These are phyloP conservation scores for Rehmannia glutinosa DNA, from an alignment of 257 asterid genomes.

Conservation along the genomic window DNA sequence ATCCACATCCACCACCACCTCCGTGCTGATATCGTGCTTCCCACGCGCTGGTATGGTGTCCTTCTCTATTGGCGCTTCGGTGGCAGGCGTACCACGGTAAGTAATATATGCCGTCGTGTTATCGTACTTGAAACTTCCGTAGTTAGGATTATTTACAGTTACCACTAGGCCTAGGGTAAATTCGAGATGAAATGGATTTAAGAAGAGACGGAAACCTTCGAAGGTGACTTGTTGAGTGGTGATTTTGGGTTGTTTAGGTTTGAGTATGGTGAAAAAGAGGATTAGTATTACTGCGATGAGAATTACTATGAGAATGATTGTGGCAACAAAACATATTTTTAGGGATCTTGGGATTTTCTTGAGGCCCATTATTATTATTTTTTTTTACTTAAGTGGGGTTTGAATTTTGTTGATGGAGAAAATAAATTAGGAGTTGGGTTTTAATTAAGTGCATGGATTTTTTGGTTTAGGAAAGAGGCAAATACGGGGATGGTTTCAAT, in stretches of 20 bases:
- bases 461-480: not conserved
- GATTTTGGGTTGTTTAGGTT: slow-evolving; percentile 52
- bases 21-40: slow-evolving; percentile 31
- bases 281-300: slow-evolving; percentile 8
- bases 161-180: slow-evolving; percentile 43
- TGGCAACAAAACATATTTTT: slow-evolving; percentile 37
- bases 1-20: slow-evolving; percentile 21
- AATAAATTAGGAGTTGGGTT: no score
- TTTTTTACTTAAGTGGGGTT: no score
- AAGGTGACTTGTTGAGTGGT: slow-evolving; percentile 34
- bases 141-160: slow-evolving; percentile 41
- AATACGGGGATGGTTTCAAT: slow-evolving; percentile 21
- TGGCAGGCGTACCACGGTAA: slow-evolving; percentile 36
- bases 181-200: slow-evolving; percentile 31
- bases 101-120: slow-evolving; percentile 30
- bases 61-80: slow-evolving; percentile 32
- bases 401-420: no score
- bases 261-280: slow-evolving; percentile 37
- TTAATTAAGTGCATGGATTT: no score
- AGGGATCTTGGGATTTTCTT: slow-evolving; percentile 23
- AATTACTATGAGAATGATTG: slow-evolving; percentile 23
- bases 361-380: not conserved
- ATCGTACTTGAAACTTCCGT: slow-evolving; percentile 43
- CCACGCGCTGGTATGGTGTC: slow-evolving; percentile 52
- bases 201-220: not conserved